A percentile compares a stretch with the other conserved stretches of the same genome.
Conservation (phyloP, 176 grass and related monocot species). For the Cenchrus americanus region DNA sequence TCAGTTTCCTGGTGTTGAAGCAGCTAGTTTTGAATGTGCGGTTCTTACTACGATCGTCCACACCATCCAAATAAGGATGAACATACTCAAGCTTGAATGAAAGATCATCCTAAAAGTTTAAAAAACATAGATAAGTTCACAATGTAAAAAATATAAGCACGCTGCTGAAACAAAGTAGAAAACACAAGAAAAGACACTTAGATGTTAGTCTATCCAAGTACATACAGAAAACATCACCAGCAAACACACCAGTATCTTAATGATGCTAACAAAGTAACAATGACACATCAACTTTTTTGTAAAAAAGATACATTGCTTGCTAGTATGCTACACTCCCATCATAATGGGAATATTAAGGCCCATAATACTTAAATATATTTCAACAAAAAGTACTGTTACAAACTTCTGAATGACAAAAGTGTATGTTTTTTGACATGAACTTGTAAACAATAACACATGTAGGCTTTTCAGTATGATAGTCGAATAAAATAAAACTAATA, state of each 20-base stretch:
- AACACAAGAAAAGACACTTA: background rate
- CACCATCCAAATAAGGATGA: constrained; percentile 93
- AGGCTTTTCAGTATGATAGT: background rate
- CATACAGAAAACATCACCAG: constrained; percentile 8
- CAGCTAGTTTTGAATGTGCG: constrained; percentile 91
- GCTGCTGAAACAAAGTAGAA: constrained; percentile 4
- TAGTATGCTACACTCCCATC: background rate
- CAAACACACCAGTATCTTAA: background rate
- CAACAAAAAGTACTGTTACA: constrained; percentile 13
- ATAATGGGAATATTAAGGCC: background rate
- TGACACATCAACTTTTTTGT: background rate
- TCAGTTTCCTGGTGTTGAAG: constrained; percentile 92
- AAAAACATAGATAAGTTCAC: constrained; percentile 26
- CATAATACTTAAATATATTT: constrained; percentile 10
- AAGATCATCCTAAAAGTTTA: constrained; percentile 69
- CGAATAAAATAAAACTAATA: constrained; percentile 7
- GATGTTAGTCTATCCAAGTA: constrained; percentile 19
- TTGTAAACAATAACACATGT: background rate
- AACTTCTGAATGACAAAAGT: background rate
- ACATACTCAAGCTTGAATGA: constrained; percentile 93
- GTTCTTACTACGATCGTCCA: constrained; percentile 67
- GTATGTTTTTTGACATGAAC: background rate
- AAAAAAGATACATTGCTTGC: background rate
- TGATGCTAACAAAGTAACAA: background rate
- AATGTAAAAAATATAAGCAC: background rate